Evolutionary conservation across 169 alveolate species (phyloP), one percentile per base, ranked within the genome.

Genomic region (Cardiosporidium cionae): DNA sequence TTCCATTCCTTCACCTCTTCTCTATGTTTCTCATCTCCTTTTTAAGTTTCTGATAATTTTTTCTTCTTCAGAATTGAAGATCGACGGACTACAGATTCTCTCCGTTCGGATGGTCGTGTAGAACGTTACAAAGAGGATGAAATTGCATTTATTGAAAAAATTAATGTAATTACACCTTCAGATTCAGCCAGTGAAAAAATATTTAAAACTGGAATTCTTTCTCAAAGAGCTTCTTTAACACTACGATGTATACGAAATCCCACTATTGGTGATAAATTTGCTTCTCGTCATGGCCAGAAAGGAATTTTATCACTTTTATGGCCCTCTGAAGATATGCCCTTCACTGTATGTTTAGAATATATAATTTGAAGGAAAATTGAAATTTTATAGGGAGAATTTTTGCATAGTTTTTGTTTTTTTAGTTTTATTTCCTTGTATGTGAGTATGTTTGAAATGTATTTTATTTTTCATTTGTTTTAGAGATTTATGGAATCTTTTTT

Each of bases 261-360:
- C 7, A 92, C 94, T 44, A 96, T 98, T 29, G 99, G 99, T 28
- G 99, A 98, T 86, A 98, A 98, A 87, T 98, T 98, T 89, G 96
- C 99, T 52, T 94, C 99, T 4, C 81, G 99, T 25, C 99, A 97
- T 84, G 99, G 99, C 7, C 98, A 98, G 86, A 98, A 98, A 86
- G 99, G 99, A n/a, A 94, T 90, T 32, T 73, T 93, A 69, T 86
- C 94, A 35, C 87, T 87, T 33, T 86, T 90, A 44, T 90, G 94
- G 94, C 94, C 97, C 29, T 90, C 89, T 65, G 89, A 86, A 54
- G 95, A 93, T 76, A 91, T 93, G 96, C 98, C 98, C 2, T 93
- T 91, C 79, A 81, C 96, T 2, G 98, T 74, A 54, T 37, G 83
- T 33, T 52, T 0, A 32, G 53, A n/a, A 63, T 22, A n/a, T n/a